Evolutionary conservation across 768 basidiomycete genomes (phyloP), one percentile per base, ranked within the genome.

Genomic region (Leccinum longicurvipes): DNA sequence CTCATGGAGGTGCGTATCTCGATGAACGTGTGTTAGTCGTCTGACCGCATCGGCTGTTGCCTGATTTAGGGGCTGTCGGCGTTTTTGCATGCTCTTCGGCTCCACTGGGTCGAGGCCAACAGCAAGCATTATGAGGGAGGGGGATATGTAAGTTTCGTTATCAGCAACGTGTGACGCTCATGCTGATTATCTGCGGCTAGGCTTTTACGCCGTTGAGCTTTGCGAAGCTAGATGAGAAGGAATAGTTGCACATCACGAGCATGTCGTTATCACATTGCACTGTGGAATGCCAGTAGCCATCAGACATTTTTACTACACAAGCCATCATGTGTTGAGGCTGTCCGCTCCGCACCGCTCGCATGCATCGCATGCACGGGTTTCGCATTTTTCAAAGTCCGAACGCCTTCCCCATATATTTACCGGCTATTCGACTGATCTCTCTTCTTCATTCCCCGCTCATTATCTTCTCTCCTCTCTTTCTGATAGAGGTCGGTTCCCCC

Each of bases 91-190:
- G 96, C 96, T 7, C 82, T 98, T 60, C 86, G 96, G 67, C 80
- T 98, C 63, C 96, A 98, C 73, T 98, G 96, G 93, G 96, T 98
- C 56, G 95, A 98, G 74, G 92, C 88, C 51, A 97, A 96, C 77
- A 94, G 93, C 76, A 96, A 97, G 79, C 93, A 94, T 68, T 96
- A 89, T 69, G 84, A 89, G 72, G 93, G 91, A 31, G 89, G 82
- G 56, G 93, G 93, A 71, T 84, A 93, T 78, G 91, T 93, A 76
- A 72, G 88, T 86, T 27, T 53, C 24, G 24, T 61, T 57, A 58
- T 55, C 23, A 32, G 27, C 60, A 63, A 65, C 64, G 67, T 67
- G 66, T 61, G 48, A 45, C 29, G 46, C 61, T 59, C 62, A 56
- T 65, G 64, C 64, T 69, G 58, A 72, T 68, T 39, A 62, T 58